Percentiles rank a stretch among this genome's conserved stretches.
Evolutionary conservation across 306 rosid species (phyloP).

Genomic region (Luffa aegyptiaca): DNA sequence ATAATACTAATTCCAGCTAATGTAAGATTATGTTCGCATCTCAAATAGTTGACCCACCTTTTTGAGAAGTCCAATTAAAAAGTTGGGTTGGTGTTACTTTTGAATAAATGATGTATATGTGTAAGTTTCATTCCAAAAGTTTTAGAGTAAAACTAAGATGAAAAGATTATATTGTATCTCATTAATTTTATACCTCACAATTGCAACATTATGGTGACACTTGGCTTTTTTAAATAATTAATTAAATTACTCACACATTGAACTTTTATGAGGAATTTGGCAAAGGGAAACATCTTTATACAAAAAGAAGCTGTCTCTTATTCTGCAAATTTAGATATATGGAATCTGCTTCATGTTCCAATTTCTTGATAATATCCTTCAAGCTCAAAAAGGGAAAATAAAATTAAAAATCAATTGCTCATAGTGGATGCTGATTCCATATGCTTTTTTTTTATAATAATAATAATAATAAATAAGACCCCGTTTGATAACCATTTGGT

Average conservation of each 20-base stretch:
- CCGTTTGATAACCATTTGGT: no score
- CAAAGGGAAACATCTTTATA: neutral
- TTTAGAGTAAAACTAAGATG: neutral
- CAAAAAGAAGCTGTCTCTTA: neutral
- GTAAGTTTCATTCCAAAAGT: neutral
- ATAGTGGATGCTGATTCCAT: neutral
- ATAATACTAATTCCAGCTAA: neutral
- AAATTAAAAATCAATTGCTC: neutral
- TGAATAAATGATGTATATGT: neutral
- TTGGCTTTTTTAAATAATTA: neutral
- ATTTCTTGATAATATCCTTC: slow-evolving; percentile 1
- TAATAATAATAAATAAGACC: no score
- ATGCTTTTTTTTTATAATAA: neutral
- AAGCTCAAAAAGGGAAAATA: neutral
- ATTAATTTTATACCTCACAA: neutral
- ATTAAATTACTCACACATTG: neutral
- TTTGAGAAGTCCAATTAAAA: no score
- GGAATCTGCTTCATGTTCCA: slow-evolving; percentile 7
- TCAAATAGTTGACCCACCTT: no score
- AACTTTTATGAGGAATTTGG: neutral
- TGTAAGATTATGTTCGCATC: no score
- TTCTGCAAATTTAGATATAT: neutral
- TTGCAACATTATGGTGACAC: neutral
- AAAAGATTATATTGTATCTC: no score
- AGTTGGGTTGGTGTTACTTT: neutral